Conservation (phyloP, 257 asterid genomes). For the Solanum lycopersicoides region DNA sequence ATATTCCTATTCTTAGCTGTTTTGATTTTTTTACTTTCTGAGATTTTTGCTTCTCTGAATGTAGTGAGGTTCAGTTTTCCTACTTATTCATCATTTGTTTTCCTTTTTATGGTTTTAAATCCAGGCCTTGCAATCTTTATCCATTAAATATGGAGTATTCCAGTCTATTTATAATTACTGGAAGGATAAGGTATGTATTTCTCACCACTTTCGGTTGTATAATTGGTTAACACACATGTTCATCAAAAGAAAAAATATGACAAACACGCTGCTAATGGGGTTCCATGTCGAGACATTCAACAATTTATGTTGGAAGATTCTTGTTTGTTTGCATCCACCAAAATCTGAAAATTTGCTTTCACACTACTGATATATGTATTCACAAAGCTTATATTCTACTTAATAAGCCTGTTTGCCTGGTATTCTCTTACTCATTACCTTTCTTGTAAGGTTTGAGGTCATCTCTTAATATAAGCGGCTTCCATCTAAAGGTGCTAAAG, state of each 20-base stretch:
- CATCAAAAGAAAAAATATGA: not conserved
- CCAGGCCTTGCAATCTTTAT: conserved; percentile 79
- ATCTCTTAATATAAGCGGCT: not conserved
- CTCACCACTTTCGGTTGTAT: not conserved
- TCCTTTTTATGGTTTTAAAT: not conserved
- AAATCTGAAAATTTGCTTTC: not conserved
- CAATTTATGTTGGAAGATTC: not conserved
- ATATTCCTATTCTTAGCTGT: not conserved
- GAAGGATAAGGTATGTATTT: conserved; percentile 74
- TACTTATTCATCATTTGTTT: not conserved
- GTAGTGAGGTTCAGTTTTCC: not conserved
- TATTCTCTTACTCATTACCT: not conserved
- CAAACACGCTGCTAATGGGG: not conserved
- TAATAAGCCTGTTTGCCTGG: not conserved
- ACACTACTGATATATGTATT: not conserved
- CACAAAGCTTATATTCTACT: not conserved
- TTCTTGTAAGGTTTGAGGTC: not conserved
- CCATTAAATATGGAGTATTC: conserved; percentile 85
- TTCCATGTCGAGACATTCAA: not conserved
- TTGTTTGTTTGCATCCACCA: not conserved
- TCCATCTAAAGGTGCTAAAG: not conserved
- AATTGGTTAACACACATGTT: not conserved
- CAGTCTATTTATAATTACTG: conserved; percentile 87
- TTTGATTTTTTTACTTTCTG: not conserved
- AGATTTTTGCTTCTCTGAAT: not conserved